These are phyloP conservation scores for Ziziphus jujuba DNA, from an alignment of 306 rosid species.

Conservation along the genomic window DNA sequence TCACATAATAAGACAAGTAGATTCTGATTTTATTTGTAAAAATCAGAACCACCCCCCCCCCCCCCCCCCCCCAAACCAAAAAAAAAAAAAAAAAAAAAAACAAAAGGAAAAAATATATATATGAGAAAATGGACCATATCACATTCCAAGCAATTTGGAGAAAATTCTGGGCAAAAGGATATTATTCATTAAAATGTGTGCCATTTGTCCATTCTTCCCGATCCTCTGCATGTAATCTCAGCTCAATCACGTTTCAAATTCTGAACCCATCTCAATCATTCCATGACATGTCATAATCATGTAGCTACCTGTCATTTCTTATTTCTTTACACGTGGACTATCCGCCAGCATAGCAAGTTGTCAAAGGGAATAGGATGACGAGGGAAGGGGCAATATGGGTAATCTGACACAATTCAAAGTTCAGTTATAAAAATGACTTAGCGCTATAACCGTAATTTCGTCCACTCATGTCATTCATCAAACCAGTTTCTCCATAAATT, in stretches of 20 bases:
- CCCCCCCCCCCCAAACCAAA: no score
- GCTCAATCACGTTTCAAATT: not conserved
- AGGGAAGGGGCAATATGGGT: slow-evolving; percentile 22
- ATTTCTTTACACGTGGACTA: not conserved
- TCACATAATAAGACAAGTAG: no score
- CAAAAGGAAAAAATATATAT: no score
- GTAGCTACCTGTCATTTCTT: slow-evolving; percentile 1
- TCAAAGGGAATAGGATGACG: no score
- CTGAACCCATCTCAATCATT: not conserved
- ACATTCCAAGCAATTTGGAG: no score
- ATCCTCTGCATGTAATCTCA: slow-evolving; percentile 12
- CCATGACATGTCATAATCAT: not conserved
- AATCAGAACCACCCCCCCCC: no score
- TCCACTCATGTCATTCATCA: slow-evolving; percentile 79
- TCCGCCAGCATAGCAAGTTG: not conserved
- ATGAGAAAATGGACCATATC: no score
- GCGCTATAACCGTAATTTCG: slow-evolving; percentile 43
- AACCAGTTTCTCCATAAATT: slow-evolving; percentile 5
- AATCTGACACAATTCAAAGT: slow-evolving; percentile 35
- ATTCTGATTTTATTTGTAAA: no score
- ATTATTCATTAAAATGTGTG: slow-evolving; percentile 34
- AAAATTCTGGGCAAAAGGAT: not conserved
- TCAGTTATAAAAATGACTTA: slow-evolving; percentile 22
- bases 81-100: no score
- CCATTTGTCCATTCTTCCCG: slow-evolving; percentile 10